These are phyloP conservation scores for Clonostachys solani DNA, from an alignment of 2,329 filamentous ascomycete species.

Conservation along the genomic window DNA sequence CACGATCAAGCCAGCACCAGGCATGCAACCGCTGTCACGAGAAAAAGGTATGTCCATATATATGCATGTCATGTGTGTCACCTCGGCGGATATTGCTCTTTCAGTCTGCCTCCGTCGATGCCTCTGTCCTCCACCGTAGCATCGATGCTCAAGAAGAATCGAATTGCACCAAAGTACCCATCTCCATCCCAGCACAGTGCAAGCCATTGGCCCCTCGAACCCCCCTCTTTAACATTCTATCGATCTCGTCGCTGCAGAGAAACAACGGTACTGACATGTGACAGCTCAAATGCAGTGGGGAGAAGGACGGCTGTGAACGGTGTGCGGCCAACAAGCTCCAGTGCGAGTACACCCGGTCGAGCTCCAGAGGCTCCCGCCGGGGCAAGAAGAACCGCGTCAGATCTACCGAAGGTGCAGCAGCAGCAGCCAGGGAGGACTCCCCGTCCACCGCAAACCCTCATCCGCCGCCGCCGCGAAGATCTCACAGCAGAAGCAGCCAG, in stretches of 20 bases:
- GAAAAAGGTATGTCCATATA: constrained; percentile 23
- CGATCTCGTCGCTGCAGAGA: not conserved
- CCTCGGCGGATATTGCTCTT: no score
- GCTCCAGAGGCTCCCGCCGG: constrained; percentile 21
- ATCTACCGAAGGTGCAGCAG: not conserved
- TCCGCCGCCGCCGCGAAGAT: not conserved
- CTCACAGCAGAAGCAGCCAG: constrained; percentile 2
- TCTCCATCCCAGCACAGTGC: no score
- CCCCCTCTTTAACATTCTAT: no score
- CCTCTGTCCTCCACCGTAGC: no score
- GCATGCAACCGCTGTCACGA: constrained; percentile 31
- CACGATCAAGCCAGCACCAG: constrained; percentile 29
- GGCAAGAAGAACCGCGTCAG: constrained; percentile 11
- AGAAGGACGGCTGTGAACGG: constrained; percentile 28
- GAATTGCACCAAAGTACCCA: no score
- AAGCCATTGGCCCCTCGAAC: no score
- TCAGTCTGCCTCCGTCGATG: no score
- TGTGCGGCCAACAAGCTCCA: constrained; percentile 19
- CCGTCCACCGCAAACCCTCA: not conserved
- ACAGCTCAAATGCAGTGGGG: constrained; percentile 30
- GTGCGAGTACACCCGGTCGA: constrained; percentile 28
- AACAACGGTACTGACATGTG: constrained; percentile 1
- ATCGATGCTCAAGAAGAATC: no score
- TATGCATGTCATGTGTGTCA: no score
- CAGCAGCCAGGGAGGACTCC: not conserved